These are phyloP conservation scores for Penstemon davidsonii DNA, from an alignment of 257 asterid genomes.

Conservation along the genomic window DNA sequence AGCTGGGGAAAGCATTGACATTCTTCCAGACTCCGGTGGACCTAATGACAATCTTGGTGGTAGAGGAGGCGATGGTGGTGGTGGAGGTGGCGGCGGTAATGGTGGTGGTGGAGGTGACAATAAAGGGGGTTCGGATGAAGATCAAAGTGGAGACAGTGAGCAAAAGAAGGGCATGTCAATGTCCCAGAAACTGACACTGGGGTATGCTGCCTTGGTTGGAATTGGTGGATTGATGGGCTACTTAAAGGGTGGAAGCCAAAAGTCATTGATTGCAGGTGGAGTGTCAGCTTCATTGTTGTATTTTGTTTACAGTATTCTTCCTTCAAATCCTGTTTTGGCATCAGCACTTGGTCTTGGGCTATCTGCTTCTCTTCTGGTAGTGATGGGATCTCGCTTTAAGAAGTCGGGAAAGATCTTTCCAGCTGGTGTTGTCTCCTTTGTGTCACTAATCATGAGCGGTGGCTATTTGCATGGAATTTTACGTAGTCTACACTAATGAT, in stretches of 20 bases:
- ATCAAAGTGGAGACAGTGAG: constrained; percentile 36
- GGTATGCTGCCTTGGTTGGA: constrained; percentile 74
- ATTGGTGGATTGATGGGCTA: constrained; percentile 86
- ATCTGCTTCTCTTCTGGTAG: constrained; percentile 69
- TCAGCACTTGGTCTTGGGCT: constrained; percentile 69
- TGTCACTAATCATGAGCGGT: constrained; percentile 75
- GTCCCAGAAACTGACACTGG: constrained; percentile 90
- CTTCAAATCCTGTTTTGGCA: constrained; percentile 70
- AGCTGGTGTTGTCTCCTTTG: constrained; percentile 74
- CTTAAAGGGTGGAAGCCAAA: constrained; percentile 87
- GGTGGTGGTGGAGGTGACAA: constrained; percentile 26
- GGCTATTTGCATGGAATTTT: constrained; percentile 88
- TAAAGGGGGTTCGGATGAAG: constrained; percentile 38
- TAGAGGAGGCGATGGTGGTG: constrained; percentile 41
- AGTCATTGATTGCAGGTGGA: constrained; percentile 74
- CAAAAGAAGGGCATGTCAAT: constrained; percentile 63
- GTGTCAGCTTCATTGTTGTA: constrained; percentile 56
- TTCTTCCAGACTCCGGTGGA: constrained; percentile 71
- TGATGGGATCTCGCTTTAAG: constrained; percentile 86
- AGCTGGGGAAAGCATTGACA: constrained; percentile 53
- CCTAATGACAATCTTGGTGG: constrained; percentile 53
- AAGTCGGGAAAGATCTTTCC: constrained; percentile 86
- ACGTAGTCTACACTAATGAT: constrained; percentile 54
- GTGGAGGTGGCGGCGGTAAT: constrained; percentile 45
- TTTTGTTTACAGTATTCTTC: constrained; percentile 61